Base-by-base conservation (phyloP, 2,329 filamentous ascomycete genomes). In the Cercospora brassicicola region DNA sequence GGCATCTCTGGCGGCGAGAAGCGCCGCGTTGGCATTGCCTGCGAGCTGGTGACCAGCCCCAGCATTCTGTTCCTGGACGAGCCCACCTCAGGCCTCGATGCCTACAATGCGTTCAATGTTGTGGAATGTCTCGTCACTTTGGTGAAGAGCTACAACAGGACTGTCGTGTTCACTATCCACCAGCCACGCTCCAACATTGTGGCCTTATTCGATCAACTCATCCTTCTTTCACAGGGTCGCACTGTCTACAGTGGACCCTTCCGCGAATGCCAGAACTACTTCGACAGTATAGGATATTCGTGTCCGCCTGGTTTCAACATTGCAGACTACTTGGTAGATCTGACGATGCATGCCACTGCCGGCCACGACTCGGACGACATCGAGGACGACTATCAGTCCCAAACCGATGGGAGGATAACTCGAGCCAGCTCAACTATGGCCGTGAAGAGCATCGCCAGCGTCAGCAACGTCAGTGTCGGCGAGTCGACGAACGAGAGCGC, bases 301-400 rank as follows among this genome's bases (percentile, higher is more conserved):
- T 99, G 96, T 76, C 95, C 95, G 10, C 91, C 94, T 26, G 96
- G 96, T 2, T 99, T 98, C 86, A 99, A 99, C 76, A 98, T 99
- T 79, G 95, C 95, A 3, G 95, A 99, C 79, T 99, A 97, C 77
- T 87, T 99, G 4, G 94, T 99, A 31, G 95, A 99, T 78, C 85
- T 99, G 48, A 98, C 95, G 0, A 98, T 99, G 94, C 95, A 99
- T 78, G 94, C 93, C 26, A 88, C 91, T 67, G 84, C 85, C 62
- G 82, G 85, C 13, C 82, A 81, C 42, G 84, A 85, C 0, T 81
- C 85, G 10, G 80, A 84, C 1, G 84, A 88, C 31, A 87, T 89
- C 59, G 82, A 86, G 2, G 67, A 66, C 6, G 63, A 71, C 2
- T 85, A 88, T 65, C 86, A 90, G 13, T 64, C 67, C 36, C 87